Evolutionary conservation across 2,329 filamentous ascomycete species (phyloP), one percentile per base, ranked within the genome.

Genomic region (Fusarium fracticaudum): DNA sequence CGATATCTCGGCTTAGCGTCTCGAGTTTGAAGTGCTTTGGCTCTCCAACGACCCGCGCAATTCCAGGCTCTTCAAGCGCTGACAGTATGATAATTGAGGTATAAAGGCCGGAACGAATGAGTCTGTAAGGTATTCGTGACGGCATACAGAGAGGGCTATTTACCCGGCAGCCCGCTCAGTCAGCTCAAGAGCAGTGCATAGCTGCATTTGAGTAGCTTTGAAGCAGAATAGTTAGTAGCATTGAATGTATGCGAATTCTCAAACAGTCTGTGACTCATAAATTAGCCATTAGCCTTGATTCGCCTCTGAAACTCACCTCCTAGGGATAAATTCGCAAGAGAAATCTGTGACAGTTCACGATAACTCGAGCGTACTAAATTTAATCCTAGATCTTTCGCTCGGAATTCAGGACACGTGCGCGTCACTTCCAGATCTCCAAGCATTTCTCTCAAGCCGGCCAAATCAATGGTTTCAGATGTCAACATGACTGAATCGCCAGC

Each of bases 181-280:
- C n/a, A 7, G 6, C 14, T 9, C 10, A 9, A 22, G 14, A n/a
- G 13, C 8, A n/a, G 14, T 5, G 20, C 14, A 0, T 29, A 29
- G 20, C 20, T n/a, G 14, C 1, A 2, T 5, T 29, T 18, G 2
- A 17, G 18, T 17, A 2, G 31, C 29, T 3, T 9, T 10, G 2
- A 8, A 35, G 12, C 1, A 18, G 12, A 7, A 7, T 15, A 0
- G 15, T 26, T 0, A 6, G 4, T 11, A 40, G 8, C 20, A 9
- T 13, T n/a, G 20, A 38, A 18, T 10, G 20, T 4, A 5, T 54
- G 50, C 1, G 5, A 22, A 6, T 8, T 24, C 5, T 3, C 13
- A 4, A 11, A 26, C 6, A 8, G 20, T 11, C 18, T 5, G 4
- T 29, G 18, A 22, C 33, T 3, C 13, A 10, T 29, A 8, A 4